Base-by-base conservation (phyloP, 2,329 filamentous ascomycete species). In the Davidsoniella neocaledoniae region DNA sequence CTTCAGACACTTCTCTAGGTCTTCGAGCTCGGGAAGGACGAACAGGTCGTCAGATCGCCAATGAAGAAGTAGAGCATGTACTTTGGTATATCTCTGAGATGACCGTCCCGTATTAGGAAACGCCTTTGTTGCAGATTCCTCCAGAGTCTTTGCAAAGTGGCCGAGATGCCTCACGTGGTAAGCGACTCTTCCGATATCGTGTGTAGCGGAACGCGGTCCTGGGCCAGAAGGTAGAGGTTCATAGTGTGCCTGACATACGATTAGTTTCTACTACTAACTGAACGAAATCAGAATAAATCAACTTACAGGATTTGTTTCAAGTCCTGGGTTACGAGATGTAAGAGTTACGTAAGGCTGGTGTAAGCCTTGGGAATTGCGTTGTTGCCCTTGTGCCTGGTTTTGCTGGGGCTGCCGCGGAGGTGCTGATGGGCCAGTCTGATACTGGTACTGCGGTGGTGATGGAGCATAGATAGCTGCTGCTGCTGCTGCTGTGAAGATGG, bases 1-100 rank as follows among this genome's bases (percentile, higher is more conserved):
- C 21, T 67, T 68, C 36, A 77, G 59, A 56, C 72, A 75, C 53
- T 68, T 69, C 54, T 74, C 70, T 38, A 77, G 60, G 51, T 76
- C 70, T 54, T 77, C 71, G 16, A 78, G 61, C 58, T 77, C 74
- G 2, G 72, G 72, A 12, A 76, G 63, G 14, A 77, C 74, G 55
- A 77, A 75, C 7, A 77, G 61, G 51, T 77, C 74, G 54, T 77
- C 74, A 2, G 66, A 72, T 44, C 68, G 69, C 74, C 74, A 77
- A 58, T 77, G 72, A 21, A 77, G 61, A 38, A 77, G 62, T 16
- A 77, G 62, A 2, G 68, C 68, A 50, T 74, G 68, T 3, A 77
- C 73, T 48, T 73, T 74, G 52, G 64, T 68, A 60, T 77, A 78
- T 50, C 74, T 66, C 55, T 74, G 73, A 8, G 70, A 68, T 5